These are phyloP conservation scores for Colletotrichum liaoningense DNA, from an alignment of 2,329 filamentous ascomycete genomes.

Conservation along the genomic window DNA sequence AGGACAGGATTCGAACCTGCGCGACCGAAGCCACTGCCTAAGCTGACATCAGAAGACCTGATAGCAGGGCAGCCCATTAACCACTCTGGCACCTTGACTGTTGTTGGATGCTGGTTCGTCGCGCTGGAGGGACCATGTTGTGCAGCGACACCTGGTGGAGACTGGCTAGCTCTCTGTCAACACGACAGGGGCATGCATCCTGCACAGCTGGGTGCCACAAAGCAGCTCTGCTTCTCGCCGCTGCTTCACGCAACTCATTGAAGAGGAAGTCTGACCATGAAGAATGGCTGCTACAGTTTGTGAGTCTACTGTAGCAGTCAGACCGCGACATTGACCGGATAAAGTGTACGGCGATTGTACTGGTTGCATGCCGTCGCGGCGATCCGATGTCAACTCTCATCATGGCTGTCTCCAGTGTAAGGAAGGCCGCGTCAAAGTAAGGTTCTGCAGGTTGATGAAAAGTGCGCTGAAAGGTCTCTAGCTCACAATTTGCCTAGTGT, in stretches of 20 bases:
- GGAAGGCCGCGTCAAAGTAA: background rate
- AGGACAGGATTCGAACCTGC: slow-evolving; percentile 37
- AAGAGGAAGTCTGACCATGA: background rate
- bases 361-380: background rate
- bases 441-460: background rate
- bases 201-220: background rate
- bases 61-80: slow-evolving; percentile 37
- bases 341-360: too few relatives aligned
- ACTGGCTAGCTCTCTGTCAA: background rate
- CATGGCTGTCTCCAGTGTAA: background rate
- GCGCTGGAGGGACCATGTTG: too few relatives aligned
- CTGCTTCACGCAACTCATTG: background rate
- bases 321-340: background rate
- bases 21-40: slow-evolving; percentile 36
- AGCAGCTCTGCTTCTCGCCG: too few relatives aligned
- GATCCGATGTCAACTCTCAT: background rate
- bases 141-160: background rate
- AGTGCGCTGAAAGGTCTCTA: background rate
- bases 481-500: background rate
- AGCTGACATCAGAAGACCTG: background rate
- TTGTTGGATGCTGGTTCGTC: rapidly evolving
- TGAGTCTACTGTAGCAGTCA: background rate
- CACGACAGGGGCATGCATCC: background rate
- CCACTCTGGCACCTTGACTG: slow-evolving; percentile 36
- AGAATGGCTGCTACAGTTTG: background rate